Conservation (phyloP, 1,139 yeast species). For the Kodamaea alishanica region DNA sequence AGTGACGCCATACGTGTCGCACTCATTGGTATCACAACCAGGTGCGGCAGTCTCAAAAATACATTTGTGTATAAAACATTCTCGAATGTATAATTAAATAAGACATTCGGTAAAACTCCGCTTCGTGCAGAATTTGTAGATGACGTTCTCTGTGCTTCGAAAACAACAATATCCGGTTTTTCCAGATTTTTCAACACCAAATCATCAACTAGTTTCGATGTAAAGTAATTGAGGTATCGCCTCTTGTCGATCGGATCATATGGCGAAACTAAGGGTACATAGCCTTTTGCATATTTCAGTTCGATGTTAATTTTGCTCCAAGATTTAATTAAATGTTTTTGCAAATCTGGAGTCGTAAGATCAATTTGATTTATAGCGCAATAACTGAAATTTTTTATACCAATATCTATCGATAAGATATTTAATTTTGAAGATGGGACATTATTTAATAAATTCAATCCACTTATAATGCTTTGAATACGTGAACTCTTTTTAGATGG, state of each 20-base stretch:
- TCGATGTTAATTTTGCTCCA: slow-evolving; percentile 36
- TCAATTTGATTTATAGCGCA: slow-evolving; percentile 24
- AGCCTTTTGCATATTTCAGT: slow-evolving; percentile 15
- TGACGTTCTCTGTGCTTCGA: slow-evolving; percentile 39
- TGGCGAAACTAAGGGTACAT: slow-evolving; percentile 12
- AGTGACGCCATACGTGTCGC: slow-evolving; percentile 36
- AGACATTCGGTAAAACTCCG: slow-evolving; percentile 31
- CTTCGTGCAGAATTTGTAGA: slow-evolving; percentile 6
- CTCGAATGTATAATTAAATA: slow-evolving; percentile 36
- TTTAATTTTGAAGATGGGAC: slow-evolving; percentile 15
- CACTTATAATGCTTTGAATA: slow-evolving; percentile 21
- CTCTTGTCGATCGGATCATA: slow-evolving; percentile 23
- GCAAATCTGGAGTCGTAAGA: slow-evolving; percentile 4
- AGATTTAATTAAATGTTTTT: slow-evolving; percentile 10
- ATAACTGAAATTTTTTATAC: slow-evolving; percentile 41
- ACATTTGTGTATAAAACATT: slow-evolving; percentile 27
- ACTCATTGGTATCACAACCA: slow-evolving; percentile 30
- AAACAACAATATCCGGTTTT: slow-evolving; percentile 23
- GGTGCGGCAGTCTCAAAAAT: slow-evolving; percentile 14
- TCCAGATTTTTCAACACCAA: not conserved
- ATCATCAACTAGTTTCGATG: slow-evolving; percentile 19
- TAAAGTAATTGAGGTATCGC: slow-evolving; percentile 25
- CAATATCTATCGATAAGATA: slow-evolving; percentile 36
- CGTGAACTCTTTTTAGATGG: slow-evolving; percentile 26
- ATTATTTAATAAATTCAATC: slow-evolving; percentile 16